These are phyloP conservation scores for Claviceps purpurea DNA, from an alignment of 2,329 filamentous ascomycete species.

Conservation along the genomic window DNA sequence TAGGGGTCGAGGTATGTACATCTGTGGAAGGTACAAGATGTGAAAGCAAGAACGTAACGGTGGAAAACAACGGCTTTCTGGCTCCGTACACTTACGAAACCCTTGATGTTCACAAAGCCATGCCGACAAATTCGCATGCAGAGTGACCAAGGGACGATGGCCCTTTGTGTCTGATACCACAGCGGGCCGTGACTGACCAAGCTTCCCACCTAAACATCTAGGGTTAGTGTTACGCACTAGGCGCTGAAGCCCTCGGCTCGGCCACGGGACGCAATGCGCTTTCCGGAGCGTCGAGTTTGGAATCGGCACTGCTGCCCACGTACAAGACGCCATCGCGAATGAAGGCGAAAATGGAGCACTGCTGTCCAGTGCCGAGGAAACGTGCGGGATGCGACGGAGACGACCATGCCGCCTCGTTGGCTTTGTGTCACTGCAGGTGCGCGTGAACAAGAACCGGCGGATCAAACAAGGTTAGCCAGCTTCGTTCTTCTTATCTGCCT, in stretches of 20 bases:
- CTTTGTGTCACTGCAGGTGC: not conserved
- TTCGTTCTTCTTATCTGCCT: not conserved
- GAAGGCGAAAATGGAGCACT: not conserved
- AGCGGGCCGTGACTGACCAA: no score
- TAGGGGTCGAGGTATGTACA: no score
- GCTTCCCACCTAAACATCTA: no score
- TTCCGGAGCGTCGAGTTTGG: not conserved
- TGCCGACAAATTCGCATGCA: not conserved
- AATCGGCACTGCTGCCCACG: not conserved
- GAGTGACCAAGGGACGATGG: not conserved
- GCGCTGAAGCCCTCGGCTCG: not conserved
- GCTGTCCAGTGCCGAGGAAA: not conserved
- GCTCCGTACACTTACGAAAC: no score
- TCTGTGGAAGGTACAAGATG: no score
- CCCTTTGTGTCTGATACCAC: no score
- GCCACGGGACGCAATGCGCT: not conserved
- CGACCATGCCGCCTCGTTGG: not conserved
- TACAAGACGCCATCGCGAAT: not conserved
- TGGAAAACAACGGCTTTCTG: no score
- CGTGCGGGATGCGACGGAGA: constrained; percentile 1
- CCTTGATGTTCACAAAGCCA: not conserved
- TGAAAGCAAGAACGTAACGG: no score
- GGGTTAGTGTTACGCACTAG: no score
- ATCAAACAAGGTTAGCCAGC: not conserved
- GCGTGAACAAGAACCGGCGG: not conserved